A percentile compares a stretch with the other conserved stretches of the same genome.
phyloP scores from a whole-genome alignment of 768 basidiomycete species.

The Agrocybe praecox region DNA sequence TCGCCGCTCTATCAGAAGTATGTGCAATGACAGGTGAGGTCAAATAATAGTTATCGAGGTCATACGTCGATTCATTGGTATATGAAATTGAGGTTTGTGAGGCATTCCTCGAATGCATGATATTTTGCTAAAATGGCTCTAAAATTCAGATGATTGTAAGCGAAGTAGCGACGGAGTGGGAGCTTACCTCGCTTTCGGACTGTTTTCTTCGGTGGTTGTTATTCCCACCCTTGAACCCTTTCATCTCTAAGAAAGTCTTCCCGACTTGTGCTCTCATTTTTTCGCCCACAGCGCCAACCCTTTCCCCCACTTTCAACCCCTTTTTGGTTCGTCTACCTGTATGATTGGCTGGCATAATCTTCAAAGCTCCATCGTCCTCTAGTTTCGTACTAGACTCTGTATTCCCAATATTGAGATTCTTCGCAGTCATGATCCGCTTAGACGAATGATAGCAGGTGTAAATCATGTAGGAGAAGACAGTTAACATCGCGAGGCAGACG shows the following conservation, averaged over 20 bases:
- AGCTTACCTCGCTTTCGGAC: conserved; percentile 10
- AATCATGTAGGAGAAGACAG: conserved; percentile 21
- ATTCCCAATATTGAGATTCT: neutral
- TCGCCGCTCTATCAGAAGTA: conserved; percentile 7
- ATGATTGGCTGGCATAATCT: neutral
- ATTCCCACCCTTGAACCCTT: neutral
- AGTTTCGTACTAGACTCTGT: neutral
- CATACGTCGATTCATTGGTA: conserved; percentile 7
- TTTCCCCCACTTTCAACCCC: conserved; percentile 3
- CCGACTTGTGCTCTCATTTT: neutral
- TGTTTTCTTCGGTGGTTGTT: neutral
- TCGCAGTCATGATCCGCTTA: conserved; percentile 2
- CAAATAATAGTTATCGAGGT: conserved; percentile 11
- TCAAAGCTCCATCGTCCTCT: neutral
- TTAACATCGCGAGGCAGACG: conserved; percentile 19
- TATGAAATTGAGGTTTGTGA: conserved; percentile 7
- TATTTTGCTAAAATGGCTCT: neutral
- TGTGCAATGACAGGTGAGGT: conserved; percentile 16
- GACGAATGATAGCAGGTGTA: conserved; percentile 28
- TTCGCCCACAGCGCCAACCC: conserved; percentile 5
- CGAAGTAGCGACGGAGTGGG: neutral
- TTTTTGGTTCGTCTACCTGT: neutral
- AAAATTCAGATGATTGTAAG: neutral
- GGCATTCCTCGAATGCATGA: conserved; percentile 2
- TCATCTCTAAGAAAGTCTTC: conserved; percentile 5